These are phyloP conservation scores for Dalechampia spathulata DNA, from an alignment of 441 rosid genomes.

Conservation along the genomic window DNA sequence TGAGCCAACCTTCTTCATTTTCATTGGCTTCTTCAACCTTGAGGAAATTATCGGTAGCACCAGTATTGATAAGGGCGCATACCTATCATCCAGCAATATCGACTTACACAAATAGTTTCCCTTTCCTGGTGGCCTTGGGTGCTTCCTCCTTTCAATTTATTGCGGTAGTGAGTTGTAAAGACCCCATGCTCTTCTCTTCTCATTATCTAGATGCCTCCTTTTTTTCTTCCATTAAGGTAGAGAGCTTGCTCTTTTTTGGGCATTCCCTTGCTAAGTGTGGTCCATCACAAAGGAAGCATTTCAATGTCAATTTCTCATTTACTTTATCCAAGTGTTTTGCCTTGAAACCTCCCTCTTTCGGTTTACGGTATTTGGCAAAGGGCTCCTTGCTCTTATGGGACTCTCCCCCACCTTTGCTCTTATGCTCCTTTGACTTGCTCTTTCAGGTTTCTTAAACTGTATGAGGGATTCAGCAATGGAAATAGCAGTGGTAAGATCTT, in stretches of 20 bases:
- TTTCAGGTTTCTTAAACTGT: neutral
- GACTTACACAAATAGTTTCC: neutral
- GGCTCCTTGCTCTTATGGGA: neutral
- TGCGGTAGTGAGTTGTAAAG: neutral
- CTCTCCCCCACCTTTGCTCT: neutral
- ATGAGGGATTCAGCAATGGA: neutral
- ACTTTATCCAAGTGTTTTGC: neutral
- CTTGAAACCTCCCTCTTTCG: neutral
- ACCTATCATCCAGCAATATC: too few species aligned
- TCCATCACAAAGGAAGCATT: neutral
- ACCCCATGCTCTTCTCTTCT: neutral
- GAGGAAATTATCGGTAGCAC: too few species aligned
- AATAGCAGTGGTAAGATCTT: neutral
- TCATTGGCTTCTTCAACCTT: too few species aligned
- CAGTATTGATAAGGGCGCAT: too few species aligned
- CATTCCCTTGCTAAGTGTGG: neutral
- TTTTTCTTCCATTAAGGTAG: neutral
- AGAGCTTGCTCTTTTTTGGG: neutral
- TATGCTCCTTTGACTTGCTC: neutral
- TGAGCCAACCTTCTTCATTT: too few species aligned
- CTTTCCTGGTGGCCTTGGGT: neutral
- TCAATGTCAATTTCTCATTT: neutral
- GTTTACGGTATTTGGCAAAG: neutral
- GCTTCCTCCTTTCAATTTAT: neutral
- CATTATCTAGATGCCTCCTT: neutral